Evolutionary conservation across 2,329 filamentous ascomycete species (phyloP).

Genomic region (Colletotrichum sp.): DNA sequence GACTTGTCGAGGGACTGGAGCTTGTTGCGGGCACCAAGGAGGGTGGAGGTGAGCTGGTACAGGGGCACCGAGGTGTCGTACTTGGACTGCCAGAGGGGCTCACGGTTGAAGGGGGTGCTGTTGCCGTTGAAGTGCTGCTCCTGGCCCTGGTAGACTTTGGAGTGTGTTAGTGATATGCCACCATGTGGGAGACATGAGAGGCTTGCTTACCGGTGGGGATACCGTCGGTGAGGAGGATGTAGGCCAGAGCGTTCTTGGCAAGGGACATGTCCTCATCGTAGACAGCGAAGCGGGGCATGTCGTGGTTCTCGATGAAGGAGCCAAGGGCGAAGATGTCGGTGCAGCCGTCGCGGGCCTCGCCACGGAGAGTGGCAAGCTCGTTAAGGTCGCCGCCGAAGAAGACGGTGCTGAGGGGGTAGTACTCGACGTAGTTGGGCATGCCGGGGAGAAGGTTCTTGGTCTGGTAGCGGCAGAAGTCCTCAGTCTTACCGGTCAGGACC

Average conservation of each 20-base stretch:
- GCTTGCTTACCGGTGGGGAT: conserved; percentile 52
- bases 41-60: conserved; percentile 35
- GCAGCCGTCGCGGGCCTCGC: conserved; percentile 12
- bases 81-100: conserved; percentile 61
- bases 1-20: conserved; percentile 1
- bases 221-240: conserved; percentile 63
- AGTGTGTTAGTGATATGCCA: not conserved
- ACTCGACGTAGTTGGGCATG: conserved; percentile 63
- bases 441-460: conserved; percentile 59
- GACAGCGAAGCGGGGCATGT: conserved; percentile 52
- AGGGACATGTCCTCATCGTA: conserved; percentile 57
- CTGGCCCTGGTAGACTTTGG: conserved; percentile 64
- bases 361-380: conserved; percentile 28
- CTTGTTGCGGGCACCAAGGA: conserved; percentile 11
- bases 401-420: conserved; percentile 32
- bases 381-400: conserved; percentile 26
- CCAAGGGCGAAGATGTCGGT: conserved; percentile 33
- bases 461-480: conserved; percentile 59
- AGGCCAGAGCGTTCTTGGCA: conserved; percentile 65
- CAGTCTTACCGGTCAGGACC: conserved; percentile 57
- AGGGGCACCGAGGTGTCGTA: conserved; percentile 51
- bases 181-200: no score
- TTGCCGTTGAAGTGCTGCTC: conserved; percentile 62
- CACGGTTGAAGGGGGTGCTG: conserved; percentile 56
- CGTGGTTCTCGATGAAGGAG: conserved; percentile 63